Conservation (phyloP, 2,329 filamentous ascomycete genomes). For the Talaromyces sp. region DNA sequence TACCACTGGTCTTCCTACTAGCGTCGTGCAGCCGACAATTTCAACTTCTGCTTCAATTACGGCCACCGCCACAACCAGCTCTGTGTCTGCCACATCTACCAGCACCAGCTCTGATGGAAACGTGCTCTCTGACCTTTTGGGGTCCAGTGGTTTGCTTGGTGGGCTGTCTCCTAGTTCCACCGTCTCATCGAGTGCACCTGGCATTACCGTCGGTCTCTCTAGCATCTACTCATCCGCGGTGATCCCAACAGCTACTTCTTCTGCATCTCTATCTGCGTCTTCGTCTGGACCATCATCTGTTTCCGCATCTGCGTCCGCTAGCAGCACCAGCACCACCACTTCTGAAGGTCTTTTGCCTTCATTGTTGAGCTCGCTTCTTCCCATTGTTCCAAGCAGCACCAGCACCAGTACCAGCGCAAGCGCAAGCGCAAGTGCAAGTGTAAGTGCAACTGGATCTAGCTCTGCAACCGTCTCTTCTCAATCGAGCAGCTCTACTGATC, state of each 20-base stretch:
- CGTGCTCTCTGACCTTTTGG: conserved; percentile 10
- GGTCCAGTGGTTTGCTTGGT: conserved; percentile 12
- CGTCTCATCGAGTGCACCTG: conserved; percentile 5
- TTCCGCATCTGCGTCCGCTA: too few species aligned
- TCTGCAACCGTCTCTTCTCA: conserved; percentile 8
- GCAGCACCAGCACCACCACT: not conserved
- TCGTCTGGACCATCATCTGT: not conserved
- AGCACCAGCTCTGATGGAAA: conserved; percentile 13
- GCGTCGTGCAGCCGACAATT: conserved; percentile 14
- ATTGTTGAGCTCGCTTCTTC: conserved; percentile 8
- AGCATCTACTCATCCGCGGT: conserved; percentile 13
- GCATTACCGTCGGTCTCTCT: conserved; percentile 19
- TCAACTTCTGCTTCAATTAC: not conserved
- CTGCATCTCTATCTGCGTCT: not conserved
- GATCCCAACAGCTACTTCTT: conserved; percentile 7
- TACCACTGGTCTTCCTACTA: conserved; percentile 10
- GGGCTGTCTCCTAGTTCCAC: conserved; percentile 1
- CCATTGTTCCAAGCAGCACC: not conserved
- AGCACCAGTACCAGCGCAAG: not conserved
- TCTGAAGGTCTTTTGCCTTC: conserved; percentile 5
- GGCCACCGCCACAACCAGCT: not conserved
- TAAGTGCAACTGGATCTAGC: conserved; percentile 12
- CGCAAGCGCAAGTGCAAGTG: not conserved
- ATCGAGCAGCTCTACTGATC: conserved; percentile 7
- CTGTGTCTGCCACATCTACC: conserved; percentile 6